phyloP scores from a whole-genome alignment of 1,139 yeast species.

The Eremothecium cymbalariae region DNA sequence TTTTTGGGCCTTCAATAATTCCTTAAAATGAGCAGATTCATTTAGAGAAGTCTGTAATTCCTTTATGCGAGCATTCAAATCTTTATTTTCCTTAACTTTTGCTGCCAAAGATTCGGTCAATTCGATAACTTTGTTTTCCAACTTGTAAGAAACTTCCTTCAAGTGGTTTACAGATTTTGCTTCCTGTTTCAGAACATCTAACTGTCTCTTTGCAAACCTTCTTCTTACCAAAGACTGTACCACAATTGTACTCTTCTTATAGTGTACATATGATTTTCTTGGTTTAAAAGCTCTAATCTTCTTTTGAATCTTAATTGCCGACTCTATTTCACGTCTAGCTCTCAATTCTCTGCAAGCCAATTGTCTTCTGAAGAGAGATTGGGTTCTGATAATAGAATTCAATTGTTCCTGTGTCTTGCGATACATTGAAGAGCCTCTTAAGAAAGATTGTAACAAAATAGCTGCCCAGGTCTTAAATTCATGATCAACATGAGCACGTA shows the following conservation, averaged over 20 bases:
- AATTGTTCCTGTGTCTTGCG: slow-evolving; percentile 39
- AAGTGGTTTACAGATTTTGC: slow-evolving; percentile 87
- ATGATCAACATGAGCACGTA: slow-evolving; percentile 49
- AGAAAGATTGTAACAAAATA: slow-evolving; percentile 57
- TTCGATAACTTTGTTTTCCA: slow-evolving; percentile 93
- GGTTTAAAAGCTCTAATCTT: slow-evolving; percentile 29
- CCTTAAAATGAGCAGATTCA: slow-evolving; percentile 53
- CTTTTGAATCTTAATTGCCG: slow-evolving; percentile 65
- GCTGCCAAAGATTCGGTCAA: slow-evolving; percentile 76
- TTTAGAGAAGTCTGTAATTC: slow-evolving; percentile 47
- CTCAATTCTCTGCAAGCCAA: slow-evolving; percentile 46
- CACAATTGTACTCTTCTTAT: slow-evolving; percentile 47
- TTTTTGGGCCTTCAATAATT: slow-evolving; percentile 48
- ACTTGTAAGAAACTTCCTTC: slow-evolving; percentile 83
- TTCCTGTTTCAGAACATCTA: slow-evolving; percentile 59
- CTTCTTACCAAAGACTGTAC: slow-evolving; percentile 78
- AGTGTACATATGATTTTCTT: slow-evolving; percentile 19
- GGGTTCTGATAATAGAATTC: slow-evolving; percentile 50
- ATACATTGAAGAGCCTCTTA: slow-evolving; percentile 60
- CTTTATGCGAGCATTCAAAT: slow-evolving; percentile 55
- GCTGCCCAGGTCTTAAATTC: slow-evolving; percentile 63
- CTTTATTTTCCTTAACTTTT: slow-evolving; percentile 73
- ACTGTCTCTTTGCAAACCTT: slow-evolving; percentile 58
- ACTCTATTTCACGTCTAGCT: slow-evolving; percentile 44
- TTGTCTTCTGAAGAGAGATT: slow-evolving; percentile 61